Evolutionary conservation across 352 stramenopile genomes (phyloP).

Genomic region (Globisporangium viniferum): DNA sequence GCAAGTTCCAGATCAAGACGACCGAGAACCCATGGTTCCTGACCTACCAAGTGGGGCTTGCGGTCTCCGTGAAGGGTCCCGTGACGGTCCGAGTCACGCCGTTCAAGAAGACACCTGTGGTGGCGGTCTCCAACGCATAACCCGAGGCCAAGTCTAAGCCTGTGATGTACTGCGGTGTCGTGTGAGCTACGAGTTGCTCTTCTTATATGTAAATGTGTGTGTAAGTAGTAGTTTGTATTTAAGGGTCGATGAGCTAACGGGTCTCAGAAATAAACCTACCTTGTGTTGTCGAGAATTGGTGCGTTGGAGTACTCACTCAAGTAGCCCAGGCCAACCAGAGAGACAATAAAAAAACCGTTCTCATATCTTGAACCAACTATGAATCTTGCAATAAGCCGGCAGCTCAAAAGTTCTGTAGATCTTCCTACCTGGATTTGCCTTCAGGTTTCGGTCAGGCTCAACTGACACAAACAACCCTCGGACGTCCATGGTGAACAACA

Average conservation of each 20-base stretch:
- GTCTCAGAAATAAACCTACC: neutral
- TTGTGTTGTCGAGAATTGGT: neutral
- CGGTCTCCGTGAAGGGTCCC: slow-evolving; percentile 34
- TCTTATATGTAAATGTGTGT: neutral
- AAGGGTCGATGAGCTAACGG: neutral
- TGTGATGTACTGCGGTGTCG: neutral
- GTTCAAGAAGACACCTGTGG: neutral
- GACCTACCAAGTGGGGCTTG: slow-evolving; percentile 39
- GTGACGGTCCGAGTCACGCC: slow-evolving; percentile 24
- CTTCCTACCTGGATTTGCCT: too few relatives aligned
- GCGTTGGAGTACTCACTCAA: too few relatives aligned
- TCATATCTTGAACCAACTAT: too few relatives aligned
- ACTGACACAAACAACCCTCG: too few relatives aligned
- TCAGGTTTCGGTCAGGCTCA: too few relatives aligned
- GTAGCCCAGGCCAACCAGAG: too few relatives aligned
- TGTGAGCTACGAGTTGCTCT: neutral
- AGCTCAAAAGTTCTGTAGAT: too few relatives aligned
- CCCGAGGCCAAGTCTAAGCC: neutral
- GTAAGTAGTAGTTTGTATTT: neutral
- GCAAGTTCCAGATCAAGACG: slow-evolving; percentile 41
- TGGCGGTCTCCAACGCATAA: neutral
- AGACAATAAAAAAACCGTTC: too few relatives aligned
- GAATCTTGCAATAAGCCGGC: too few relatives aligned
- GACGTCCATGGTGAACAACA: neutral
- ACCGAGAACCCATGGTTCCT: slow-evolving; percentile 34